phyloP scores from a whole-genome alignment of 139 green algal genomes.

The Chloropicon primus region DNA sequence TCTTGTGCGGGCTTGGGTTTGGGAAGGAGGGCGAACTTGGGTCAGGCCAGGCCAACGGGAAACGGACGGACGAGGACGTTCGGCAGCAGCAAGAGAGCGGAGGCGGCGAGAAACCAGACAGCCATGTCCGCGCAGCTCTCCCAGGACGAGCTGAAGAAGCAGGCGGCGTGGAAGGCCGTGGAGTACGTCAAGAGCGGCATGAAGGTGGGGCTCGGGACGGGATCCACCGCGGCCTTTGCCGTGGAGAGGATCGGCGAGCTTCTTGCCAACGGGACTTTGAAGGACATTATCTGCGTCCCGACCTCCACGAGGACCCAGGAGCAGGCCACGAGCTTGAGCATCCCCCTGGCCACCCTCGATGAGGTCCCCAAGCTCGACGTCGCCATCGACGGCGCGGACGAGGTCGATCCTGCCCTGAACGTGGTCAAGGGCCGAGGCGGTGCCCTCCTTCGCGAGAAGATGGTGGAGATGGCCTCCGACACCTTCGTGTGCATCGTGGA shows the following conservation, averaged over 20 bases:
- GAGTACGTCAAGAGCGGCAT: conserved; percentile 96
- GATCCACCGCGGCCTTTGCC: conserved; percentile 96
- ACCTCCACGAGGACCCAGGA: conserved; percentile 86
- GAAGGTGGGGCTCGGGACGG: conserved; percentile 90
- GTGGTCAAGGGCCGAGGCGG: conserved; percentile 96
- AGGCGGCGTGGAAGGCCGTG: conserved; percentile 86
- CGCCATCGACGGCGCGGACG: conserved; percentile 95
- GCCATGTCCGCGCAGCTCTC: neutral
- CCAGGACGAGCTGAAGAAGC: conserved; percentile 91
- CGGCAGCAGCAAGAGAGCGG: neutral
- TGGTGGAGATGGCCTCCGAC: conserved; percentile 86
- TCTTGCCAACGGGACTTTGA: conserved; percentile 66
- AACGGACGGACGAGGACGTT: neutral
- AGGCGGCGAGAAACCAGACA: neutral
- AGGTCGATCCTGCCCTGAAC: conserved; percentile 90
- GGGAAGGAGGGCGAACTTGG: too few relatives aligned
- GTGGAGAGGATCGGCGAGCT: conserved; percentile 91
- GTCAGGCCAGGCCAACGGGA: neutral
- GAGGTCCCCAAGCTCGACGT: conserved; percentile 87
- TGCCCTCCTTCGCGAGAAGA: conserved; percentile 96
- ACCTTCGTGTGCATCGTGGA: conserved; percentile 99
- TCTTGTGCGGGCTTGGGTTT: too few relatives aligned
- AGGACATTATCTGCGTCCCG: conserved; percentile 90
- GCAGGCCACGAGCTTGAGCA: conserved; percentile 74
- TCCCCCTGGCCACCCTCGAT: conserved; percentile 91